phyloP scores from a whole-genome alignment of 169 alveolate genomes.

The Plasmodium fragile region DNA sequence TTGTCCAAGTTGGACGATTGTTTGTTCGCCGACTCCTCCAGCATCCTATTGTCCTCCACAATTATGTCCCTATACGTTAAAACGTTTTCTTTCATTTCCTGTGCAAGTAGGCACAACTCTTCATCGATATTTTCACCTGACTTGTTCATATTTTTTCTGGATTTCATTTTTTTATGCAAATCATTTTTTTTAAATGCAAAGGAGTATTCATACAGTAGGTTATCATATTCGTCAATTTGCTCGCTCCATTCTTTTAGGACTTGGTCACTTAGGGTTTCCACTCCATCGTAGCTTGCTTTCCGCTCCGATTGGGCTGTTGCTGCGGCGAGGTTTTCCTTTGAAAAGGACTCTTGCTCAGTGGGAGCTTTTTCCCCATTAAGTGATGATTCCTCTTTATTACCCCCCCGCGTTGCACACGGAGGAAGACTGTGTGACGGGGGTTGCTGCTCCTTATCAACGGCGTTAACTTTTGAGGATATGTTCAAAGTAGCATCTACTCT shows the following conservation, averaged over 20 bases:
- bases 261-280: conserved; percentile 17
- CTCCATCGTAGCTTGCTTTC: background rate
- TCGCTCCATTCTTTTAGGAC: conserved; percentile 71
- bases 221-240: conserved; percentile 63
- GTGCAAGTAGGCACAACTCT: conserved; percentile 69
- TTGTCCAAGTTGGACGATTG: conserved; percentile 21
- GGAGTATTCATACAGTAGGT: conserved; percentile 36
- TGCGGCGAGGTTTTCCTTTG: background rate
- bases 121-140: conserved; percentile 51
- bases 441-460: background rate
- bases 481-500: background rate
- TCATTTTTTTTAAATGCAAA: conserved; percentile 46
- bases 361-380: background rate
- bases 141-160: conserved; percentile 16
- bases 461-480: background rate
- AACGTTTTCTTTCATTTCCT: conserved; percentile 75
- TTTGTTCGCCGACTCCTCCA: conserved; percentile 38
- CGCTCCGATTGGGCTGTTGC: background rate
- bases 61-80: conserved; percentile 48
- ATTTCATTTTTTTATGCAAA: conserved; percentile 20
- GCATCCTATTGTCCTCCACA: conserved; percentile 16
- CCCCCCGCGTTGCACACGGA: background rate
- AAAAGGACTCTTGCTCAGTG: background rate
- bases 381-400: background rate
- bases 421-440: background rate